Conservation (phyloP, 2,329 filamentous ascomycete genomes). For the Plenodomus biglobosus region DNA sequence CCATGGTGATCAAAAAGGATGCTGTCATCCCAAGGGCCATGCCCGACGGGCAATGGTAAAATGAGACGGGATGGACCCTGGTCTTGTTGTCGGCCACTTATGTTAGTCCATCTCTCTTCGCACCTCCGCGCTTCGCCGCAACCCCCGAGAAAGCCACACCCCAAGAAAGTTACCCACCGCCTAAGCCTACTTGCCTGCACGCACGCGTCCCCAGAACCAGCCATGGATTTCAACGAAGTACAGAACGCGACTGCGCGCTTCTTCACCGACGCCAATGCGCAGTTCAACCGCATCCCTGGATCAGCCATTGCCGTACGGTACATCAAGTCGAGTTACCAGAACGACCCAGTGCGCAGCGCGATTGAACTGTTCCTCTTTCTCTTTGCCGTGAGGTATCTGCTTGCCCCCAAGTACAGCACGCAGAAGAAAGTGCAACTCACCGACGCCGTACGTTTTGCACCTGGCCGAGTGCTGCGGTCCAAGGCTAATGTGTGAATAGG, state of each 20-base stretch:
- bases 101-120: conserved; percentile 6
- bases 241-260: conserved; percentile 57
- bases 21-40: too few species aligned
- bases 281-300: conserved; percentile 88
- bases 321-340: conserved; percentile 95
- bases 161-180: conserved; percentile 1
- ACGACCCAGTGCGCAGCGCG: conserved; percentile 90
- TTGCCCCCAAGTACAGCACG: conserved; percentile 90
- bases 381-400: conserved; percentile 90
- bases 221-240: conserved; percentile 60
- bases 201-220: conserved; percentile 1
- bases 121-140: conserved; percentile 30
- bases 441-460: conserved; percentile 64
- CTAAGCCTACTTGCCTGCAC: background rate
- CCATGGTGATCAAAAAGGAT: too few species aligned
- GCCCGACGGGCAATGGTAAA: conserved; percentile 1
- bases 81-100: conserved; percentile 10
- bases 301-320: conserved; percentile 94
- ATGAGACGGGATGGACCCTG: conserved; percentile 11
- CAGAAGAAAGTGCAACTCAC: conserved; percentile 84
- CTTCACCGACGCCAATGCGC: conserved; percentile 58
- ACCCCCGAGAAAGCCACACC: conserved; percentile 12
- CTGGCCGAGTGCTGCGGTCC: background rate
- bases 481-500: conserved; percentile 50
- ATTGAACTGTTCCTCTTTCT: conserved; percentile 92